Evolutionary conservation across 257 asterid genomes (phyloP), one percentile per base, ranked within the genome.

Genomic region (Solanum infundibuliforme): DNA sequence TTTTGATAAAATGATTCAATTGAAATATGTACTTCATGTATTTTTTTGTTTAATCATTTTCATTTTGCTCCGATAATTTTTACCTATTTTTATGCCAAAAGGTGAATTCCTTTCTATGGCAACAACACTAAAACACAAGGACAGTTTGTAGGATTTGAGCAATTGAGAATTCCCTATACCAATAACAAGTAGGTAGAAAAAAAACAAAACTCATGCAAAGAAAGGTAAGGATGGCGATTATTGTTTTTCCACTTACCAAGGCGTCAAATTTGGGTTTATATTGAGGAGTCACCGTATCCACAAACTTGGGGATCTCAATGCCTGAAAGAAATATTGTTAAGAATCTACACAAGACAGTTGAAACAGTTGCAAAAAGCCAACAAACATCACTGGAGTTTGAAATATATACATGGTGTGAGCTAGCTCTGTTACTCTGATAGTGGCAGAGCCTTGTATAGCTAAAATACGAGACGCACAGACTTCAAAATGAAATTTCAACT

Each of bases 201-300:
- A n/a, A 23, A 20, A 36, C 39, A 36, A 72, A 8, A 60, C 29
- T 74, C 9, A 35, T 35, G 82, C 48, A 77, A 77, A 25, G 48
- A 77, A 79, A 25, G 38, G 36, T 79, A 79, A 48, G 86, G 69
- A 16, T 0, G 4, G 69, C 3, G 21, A 20, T 32, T 48, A 48
- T 82, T 29, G 34, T 48, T 29, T 29, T 77, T 55, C 23, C 68
- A 48, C 95, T 94, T 89, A 96, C 98, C 98, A 96, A 91, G 32
- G 98, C 95, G 38, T 96, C 98, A 90, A 96, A 95, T 91, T 96
- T 94, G 66, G 98, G 97, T 76, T 93, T 94, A 91, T 93, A 96
- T 85, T 94, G 92, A 75, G 98, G 97, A 87, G 98, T 96, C 90
- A 95, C 99, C 6, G 87, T 94, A 92, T 96, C 99, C 77, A 92